These are phyloP conservation scores for Ophiostoma sp. DNA, from an alignment of 2,329 filamentous ascomycete genomes.

Conservation along the genomic window DNA sequence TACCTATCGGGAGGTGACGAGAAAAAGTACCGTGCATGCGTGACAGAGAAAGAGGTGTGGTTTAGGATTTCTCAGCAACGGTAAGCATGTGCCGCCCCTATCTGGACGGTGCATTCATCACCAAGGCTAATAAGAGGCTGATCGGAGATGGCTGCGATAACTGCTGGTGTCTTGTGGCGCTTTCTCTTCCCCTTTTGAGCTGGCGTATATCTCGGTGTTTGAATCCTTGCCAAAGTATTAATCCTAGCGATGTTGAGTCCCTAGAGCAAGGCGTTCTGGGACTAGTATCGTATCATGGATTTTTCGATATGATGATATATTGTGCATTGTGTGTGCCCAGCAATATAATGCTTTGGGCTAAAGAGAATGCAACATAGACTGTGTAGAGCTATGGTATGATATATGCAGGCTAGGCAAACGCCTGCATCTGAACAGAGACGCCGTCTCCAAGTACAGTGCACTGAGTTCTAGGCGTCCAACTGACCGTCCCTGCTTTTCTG, in stretches of 20 bases:
- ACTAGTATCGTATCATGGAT: no score
- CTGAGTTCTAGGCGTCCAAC: background rate
- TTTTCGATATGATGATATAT: no score
- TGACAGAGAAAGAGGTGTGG: background rate
- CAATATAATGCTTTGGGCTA: no score
- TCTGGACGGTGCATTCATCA: background rate
- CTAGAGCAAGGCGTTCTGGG: no score
- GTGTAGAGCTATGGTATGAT: background rate
- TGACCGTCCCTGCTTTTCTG: background rate
- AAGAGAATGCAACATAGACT: background rate
- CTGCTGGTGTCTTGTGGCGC: background rate
- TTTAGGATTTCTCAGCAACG: background rate
- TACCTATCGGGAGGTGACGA: background rate
- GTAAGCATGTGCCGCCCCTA: background rate
- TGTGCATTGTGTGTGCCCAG: no score
- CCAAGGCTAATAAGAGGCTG: background rate
- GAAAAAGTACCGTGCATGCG: background rate
- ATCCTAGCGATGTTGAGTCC: no score
- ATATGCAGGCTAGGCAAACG: background rate
- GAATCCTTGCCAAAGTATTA: no score
- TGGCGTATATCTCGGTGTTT: no score
- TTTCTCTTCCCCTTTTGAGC: no score
- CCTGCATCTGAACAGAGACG: background rate
- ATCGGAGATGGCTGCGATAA: background rate
- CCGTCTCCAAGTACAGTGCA: background rate